Evolutionary conservation across 495 filamentous ascomycete genomes (phyloP).

Genomic region (Penicillium ochrochloron): DNA sequence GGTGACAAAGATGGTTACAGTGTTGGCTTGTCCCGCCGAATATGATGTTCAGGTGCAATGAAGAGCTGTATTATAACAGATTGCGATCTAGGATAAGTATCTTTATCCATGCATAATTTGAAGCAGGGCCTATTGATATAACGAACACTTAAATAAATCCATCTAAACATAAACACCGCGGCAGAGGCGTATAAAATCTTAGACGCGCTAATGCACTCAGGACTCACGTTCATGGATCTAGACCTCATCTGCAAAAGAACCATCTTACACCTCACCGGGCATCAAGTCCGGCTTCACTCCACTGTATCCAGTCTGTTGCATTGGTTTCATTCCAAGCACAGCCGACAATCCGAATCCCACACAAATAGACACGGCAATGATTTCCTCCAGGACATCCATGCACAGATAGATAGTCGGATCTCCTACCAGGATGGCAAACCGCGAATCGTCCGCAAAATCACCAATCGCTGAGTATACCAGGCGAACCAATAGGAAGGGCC

Average conservation of each 20-base stretch:
- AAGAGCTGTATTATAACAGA: too few species aligned
- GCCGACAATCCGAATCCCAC: constrained; percentile 30
- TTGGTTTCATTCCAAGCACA: constrained; percentile 15
- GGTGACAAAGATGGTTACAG: too few species aligned
- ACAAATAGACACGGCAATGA: constrained; percentile 27
- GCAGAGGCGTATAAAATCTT: too few species aligned
- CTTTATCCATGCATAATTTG: too few species aligned
- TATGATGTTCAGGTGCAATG: too few species aligned
- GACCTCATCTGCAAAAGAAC: not conserved
- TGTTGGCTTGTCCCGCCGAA: too few species aligned
- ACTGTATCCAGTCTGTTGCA: not conserved
- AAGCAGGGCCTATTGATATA: too few species aligned
- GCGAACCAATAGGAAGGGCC: constrained; percentile 33
- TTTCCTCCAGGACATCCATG: constrained; percentile 41
- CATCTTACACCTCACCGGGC: not conserved
- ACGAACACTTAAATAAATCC: too few species aligned
- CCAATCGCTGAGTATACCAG: constrained; percentile 34
- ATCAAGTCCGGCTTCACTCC: not conserved
- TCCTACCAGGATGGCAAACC: constrained; percentile 17
- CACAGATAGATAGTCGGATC: constrained; percentile 34
- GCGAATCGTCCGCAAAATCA: constrained; percentile 16
- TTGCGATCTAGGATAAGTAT: too few species aligned
- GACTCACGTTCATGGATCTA: not conserved
- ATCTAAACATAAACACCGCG: too few species aligned
- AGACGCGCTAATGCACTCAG: not conserved